Conservation (phyloP, 1,284 basidiomycete genomes). For the Microbotryum scabiosae region DNA sequence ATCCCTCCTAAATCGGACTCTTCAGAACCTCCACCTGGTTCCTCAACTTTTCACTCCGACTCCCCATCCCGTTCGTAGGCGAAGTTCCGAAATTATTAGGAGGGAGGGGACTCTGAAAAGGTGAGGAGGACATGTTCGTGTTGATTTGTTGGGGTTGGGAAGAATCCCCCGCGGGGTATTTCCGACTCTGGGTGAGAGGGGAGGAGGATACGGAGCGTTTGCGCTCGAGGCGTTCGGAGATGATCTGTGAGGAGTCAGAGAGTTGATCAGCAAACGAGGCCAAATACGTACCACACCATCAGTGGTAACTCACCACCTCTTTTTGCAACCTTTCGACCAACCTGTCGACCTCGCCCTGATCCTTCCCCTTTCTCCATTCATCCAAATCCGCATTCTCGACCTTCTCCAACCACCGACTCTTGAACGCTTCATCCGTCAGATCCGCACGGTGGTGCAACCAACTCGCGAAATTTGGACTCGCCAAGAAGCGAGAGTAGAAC, state of each 20-base stretch:
- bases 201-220: neutral
- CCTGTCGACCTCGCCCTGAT: constrained; percentile 7
- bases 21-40: constrained; percentile 1
- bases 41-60: neutral
- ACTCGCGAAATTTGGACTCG: constrained; percentile 10
- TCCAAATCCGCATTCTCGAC: constrained; percentile 15
- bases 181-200: neutral
- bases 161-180: too few relatives aligned
- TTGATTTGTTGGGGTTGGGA: neutral
- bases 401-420: constrained; percentile 19
- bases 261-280: neutral
- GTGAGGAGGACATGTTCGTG: neutral
- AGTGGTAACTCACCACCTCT: constrained; percentile 14
- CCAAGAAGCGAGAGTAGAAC: constrained; percentile 30
- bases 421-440: constrained; percentile 13
- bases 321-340: constrained; percentile 12
- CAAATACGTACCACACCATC: too few relatives aligned
- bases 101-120: too few relatives aligned
- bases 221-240: neutral
- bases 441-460: constrained; percentile 23
- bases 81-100: neutral
- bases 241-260: neutral
- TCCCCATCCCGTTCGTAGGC: neutral
- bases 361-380: constrained; percentile 3
- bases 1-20: neutral